A percentile compares a stretch with the other conserved stretches of the same genome.
These are phyloP conservation scores for Acanthochlamys bracteata DNA, from an alignment of 106 monocot genomes.

Conservation along the genomic window DNA sequence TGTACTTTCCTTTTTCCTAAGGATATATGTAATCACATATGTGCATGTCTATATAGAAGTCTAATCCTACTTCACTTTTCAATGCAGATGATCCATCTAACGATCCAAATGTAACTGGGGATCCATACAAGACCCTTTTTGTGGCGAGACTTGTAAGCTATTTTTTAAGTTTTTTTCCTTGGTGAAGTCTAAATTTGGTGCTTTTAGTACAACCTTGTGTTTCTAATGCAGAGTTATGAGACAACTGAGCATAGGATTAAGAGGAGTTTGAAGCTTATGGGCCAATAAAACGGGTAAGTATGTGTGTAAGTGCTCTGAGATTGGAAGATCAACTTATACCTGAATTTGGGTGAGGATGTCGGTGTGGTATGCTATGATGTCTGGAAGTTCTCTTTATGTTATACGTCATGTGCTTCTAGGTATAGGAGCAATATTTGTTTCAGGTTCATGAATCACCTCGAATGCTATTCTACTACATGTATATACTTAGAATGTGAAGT, in stretches of 20 bases:
- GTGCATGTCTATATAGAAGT: not conserved
- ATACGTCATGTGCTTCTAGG: no score
- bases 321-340: constrained; percentile 39
- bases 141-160: constrained; percentile 84
- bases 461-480: no score
- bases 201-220: not conserved
- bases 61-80: not conserved
- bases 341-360: constrained; percentile 40
- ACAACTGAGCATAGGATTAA: constrained; percentile 83
- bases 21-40: not conserved
- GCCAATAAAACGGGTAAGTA: constrained; percentile 95
- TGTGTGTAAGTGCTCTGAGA: constrained; percentile 33
- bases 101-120: constrained; percentile 61
- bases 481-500: no score
- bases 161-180: not conserved
- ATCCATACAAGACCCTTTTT: constrained; percentile 93
- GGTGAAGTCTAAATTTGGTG: not conserved
- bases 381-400: no score
- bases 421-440: no score
- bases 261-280: constrained; percentile 99
- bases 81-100: constrained; percentile 70
- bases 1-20: constrained; percentile 31
- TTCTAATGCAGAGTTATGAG: constrained; percentile 69
- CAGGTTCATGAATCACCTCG: no score
- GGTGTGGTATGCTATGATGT: not conserved